Evolutionary conservation across 192 early-diverging fungal species (phyloP), one percentile per base, ranked within the genome.

Genomic region (Globomyces pollinis-pini): DNA sequence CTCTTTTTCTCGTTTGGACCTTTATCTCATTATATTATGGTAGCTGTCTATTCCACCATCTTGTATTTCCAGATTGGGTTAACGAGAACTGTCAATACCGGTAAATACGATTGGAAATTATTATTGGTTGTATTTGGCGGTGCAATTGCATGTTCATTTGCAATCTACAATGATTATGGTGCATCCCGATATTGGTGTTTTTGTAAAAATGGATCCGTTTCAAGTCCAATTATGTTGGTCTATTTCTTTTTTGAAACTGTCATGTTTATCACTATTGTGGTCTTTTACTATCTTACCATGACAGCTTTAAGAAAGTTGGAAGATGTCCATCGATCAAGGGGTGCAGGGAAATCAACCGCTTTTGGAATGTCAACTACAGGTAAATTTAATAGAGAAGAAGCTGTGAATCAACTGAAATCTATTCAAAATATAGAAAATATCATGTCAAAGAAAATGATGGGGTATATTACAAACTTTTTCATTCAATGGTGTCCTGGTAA

Each of bases 91-190:
- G 0, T 55, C 23, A n/a, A 55, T 41, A 33, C 15, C 18, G 53
- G 53, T 13, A 41, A 18, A 21, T 34, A 55, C n/a, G 53, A 55
- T 41, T 55, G 53, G 53, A 55, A 55, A n/a, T 41, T 55, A n/a
- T 55, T 55, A 12, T 8, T 55, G 6, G n/a, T 35, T 24, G 31
- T 55, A 12, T 0, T 55, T 6, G 9, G 29, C 8, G 21, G 29
- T 4, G 55, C 44, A 2, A 16, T 31, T 6, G 28, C 44, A 7
- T 20, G 7, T 15, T 20, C 44, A 47, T 47, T 47, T 26, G 44
- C 44, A 4, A 26, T 20, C 23, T 26, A 28, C 6, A 20, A 20
- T 12, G 23, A 20, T 4, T 20, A 20, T 9, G 44, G 44, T 4
- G 23, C 44, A 26, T 47, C 44, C 5, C 23, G 44, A 47, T 47